Evolutionary conservation across 306 rosid genomes (phyloP), one percentile per base, ranked within the genome.

Genomic region (Sophora flavescens): DNA sequence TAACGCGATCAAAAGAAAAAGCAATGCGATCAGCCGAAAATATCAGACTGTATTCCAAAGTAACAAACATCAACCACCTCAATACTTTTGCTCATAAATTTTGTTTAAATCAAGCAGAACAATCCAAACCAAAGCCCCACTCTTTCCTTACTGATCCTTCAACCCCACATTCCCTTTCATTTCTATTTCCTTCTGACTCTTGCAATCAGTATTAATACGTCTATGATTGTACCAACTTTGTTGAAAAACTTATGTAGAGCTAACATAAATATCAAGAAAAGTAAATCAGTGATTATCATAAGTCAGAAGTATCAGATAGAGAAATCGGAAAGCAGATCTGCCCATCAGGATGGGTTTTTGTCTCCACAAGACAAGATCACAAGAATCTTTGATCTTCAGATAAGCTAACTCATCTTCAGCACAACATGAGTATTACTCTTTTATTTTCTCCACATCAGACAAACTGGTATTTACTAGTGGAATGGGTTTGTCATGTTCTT

Each of bases 341-440:
- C 83, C 98, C 97, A 90, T 93, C 97, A 54, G 97, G 98, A 83
- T 91, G 98, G 70, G n/a, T n/a, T n/a, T n/a, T n/a, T n/a, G n/a
- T 79, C 88, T 93, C 97, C 38, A 80, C 74, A 60, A 84, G 92
- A n/a, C n/a, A n/a, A n/a, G n/a, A n/a, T n/a, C n/a, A 81, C 91
- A 91, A 59, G 89, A 85, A 59, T 54, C 69, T 26, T 71, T 44
- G 22, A 80, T 86, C 86, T 93, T 93, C 18, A 64, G 89, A 82
- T 93, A 93, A 75, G 96, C 98, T 82, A 93, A 83, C 63, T 89
- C 97, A 65, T 93, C 98, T 80, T 89, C 98, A 75, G 88, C 98
- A 81, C 96, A 91, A 76, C 93, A 88, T 6, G 98, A 84, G 81
- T 80, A 91, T 65, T 70, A 88, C 75, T 91, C 98, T 79, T n/a